phyloP scores from a whole-genome alignment of 179 eudicot species.

The Beta macrorhiza region DNA sequence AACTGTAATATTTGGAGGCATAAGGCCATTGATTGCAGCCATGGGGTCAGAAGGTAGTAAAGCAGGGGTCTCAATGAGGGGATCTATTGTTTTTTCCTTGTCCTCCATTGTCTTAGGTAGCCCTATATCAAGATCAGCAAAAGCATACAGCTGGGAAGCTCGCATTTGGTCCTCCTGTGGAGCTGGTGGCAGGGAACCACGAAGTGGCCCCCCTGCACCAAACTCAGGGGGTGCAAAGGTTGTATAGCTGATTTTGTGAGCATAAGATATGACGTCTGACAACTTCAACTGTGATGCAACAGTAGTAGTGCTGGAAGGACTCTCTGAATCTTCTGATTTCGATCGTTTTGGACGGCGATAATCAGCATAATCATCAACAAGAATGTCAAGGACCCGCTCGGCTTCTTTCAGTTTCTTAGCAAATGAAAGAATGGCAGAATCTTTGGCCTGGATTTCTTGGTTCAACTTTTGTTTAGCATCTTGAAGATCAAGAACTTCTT shows the following conservation, averaged over 20 bases:
- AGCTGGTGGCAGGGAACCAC: slow-evolving; percentile 96
- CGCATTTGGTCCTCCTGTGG: slow-evolving; percentile 98
- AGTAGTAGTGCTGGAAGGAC: slow-evolving; percentile 44
- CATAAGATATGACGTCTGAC: slow-evolving; percentile 76
- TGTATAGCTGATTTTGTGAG: slow-evolving; percentile 90
- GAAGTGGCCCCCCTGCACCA: slow-evolving; percentile 85
- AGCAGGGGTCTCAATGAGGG: slow-evolving; percentile 49
- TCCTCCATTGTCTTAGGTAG: slow-evolving; percentile 59
- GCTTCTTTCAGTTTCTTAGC: slow-evolving; percentile 88
- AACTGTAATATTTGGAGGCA: slow-evolving; percentile 58
- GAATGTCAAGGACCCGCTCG: slow-evolving; percentile 74
- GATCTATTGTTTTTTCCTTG: slow-evolving; percentile 57
- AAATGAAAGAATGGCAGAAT: slow-evolving; percentile 65
- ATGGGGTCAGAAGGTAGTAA: slow-evolving; percentile 36
- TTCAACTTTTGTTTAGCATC: slow-evolving; percentile 66
- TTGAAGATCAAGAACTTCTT: slow-evolving; percentile 91
- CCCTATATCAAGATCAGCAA: slow-evolving; percentile 81
- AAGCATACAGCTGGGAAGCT: slow-evolving; percentile 79
- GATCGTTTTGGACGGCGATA: slow-evolving; percentile 69
- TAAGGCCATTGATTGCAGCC: slow-evolving; percentile 41
- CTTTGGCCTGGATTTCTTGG: slow-evolving; percentile 59
- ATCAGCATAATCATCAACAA: slow-evolving; percentile 89
- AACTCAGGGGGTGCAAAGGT: slow-evolving; percentile 97
- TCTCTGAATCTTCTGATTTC: slow-evolving; percentile 46
- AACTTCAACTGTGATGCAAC: slow-evolving; percentile 68